Percentiles rank a stretch among this genome's conserved stretches.
These are phyloP conservation scores for Cucumis sativus DNA, from an alignment of 306 rosid species.

Conservation along the genomic window DNA sequence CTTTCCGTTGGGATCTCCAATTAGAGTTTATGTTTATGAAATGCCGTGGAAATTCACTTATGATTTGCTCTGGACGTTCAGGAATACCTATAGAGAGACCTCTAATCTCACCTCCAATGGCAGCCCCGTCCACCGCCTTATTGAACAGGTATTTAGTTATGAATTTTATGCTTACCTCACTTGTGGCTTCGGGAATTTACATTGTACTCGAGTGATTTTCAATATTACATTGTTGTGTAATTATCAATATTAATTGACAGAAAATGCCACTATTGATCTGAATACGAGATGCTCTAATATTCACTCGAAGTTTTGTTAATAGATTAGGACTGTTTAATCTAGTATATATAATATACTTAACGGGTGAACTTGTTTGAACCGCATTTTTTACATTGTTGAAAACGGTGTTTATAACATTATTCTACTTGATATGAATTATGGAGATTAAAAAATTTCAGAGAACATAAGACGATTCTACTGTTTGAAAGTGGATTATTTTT, in stretches of 20 bases:
- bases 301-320: neutral
- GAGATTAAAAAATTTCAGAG: neutral
- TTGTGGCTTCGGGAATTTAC: neutral
- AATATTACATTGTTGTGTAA: neutral
- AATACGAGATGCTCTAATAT: neutral
- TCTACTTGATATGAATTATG: neutral
- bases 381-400: neutral
- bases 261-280: neutral
- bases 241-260: neutral
- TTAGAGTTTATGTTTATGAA: conserved; percentile 72
- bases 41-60: conserved; percentile 79
- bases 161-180: neutral
- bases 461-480: neutral
- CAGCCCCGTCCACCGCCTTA: conserved; percentile 89
- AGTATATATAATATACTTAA: neutral
- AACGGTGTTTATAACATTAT: neutral
- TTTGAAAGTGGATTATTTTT: neutral
- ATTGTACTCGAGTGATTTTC: neutral
- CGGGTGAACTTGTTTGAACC: neutral
- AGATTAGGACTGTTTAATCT: neutral
- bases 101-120: conserved; percentile 91
- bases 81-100: conserved; percentile 42
- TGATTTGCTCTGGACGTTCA: conserved; percentile 67
- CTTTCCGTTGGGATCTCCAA: conserved; percentile 33
- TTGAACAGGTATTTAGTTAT: conserved; percentile 53